phyloP scores from a whole-genome alignment of 2,329 filamentous ascomycete species.

The Pseudogymnoascus sp. region DNA sequence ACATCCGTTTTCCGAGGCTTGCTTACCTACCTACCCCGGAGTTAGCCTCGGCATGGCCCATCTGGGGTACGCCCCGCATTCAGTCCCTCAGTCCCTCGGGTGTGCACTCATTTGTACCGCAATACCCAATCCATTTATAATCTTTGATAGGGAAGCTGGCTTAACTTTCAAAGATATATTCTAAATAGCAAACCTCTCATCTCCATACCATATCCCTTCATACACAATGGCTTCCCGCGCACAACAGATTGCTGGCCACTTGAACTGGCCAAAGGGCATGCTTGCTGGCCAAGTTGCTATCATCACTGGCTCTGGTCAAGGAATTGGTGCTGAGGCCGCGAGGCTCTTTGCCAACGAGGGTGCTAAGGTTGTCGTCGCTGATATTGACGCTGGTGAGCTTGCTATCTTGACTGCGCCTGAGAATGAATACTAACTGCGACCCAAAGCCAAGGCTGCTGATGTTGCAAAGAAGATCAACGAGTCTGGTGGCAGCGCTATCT shows the following conservation, averaged over 20 bases:
- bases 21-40: background rate
- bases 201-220: background rate
- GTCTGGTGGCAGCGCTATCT: constrained; percentile 59
- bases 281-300: constrained; percentile 77
- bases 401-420: constrained; percentile 11
- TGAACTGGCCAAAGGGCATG: constrained; percentile 76
- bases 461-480: constrained; percentile 66
- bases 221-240: constrained; percentile 44
- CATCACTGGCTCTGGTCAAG: constrained; percentile 79
- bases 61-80: constrained; percentile 5
- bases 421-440: constrained; percentile 17
- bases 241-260: constrained; percentile 67
- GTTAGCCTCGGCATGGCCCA: constrained; percentile 3
- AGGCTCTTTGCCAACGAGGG: constrained; percentile 82
- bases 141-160: background rate
- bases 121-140: background rate
- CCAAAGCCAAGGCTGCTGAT: constrained; percentile 58
- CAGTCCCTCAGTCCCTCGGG: background rate
- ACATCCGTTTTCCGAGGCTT: constrained; percentile 1
- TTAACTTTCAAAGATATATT: background rate
- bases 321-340: constrained; percentile 81
- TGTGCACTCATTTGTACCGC: background rate
- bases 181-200: background rate
- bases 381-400: constrained; percentile 65
- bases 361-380: constrained; percentile 74